Evolutionary conservation across 176 grass and related monocot genomes (phyloP), one percentile per base, ranked within the genome.

Genomic region (Oryza nivara): DNA sequence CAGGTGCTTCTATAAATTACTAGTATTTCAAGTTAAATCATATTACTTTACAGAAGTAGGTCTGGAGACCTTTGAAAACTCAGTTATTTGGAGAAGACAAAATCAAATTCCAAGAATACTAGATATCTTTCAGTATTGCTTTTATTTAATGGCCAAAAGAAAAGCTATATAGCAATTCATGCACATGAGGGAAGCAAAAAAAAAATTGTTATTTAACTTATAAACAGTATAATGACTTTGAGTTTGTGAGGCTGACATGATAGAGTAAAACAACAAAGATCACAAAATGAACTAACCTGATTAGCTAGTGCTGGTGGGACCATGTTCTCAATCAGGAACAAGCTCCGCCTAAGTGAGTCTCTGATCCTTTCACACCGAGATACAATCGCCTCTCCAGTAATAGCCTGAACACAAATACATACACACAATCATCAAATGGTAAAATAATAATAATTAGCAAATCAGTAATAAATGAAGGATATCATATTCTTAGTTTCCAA

Each of bases 261-360:
- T 40, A 52, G 30, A 70, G 22, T 75, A 68, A 75, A 80, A 75
- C 13, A 80, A 15, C n/a, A 75, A 78, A 78, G 4, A 80, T 20
- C 28, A 75, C 9, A 1, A 86, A 72, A 72, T 85, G 6, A 85
- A 88, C 73, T 82, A 88, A 97, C 94, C 92, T 97, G 89, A 83
- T 82, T 70, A 72, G 88, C 92, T 47, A 97, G 70, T 71, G 81
- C 19, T 56, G 83, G 76, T 72, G 87, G 92, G 71, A 97, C 94
- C 90, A 97, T 84, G 80, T 89, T 94, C 82, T 97, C 92, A 89
- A 97, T 89, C 54, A 72, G 86, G 84, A 89, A 94, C 52, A 97
- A 88, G 72, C 92, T 97, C 61, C 87, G 72, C 65, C 63, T 88
- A 66, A 97, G 83, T 19, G 85, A 88, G 68, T 87, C 89, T 63